Conservation (phyloP, 2,329 filamentous ascomycete species). For the Aspergillus luchuensis region DNA sequence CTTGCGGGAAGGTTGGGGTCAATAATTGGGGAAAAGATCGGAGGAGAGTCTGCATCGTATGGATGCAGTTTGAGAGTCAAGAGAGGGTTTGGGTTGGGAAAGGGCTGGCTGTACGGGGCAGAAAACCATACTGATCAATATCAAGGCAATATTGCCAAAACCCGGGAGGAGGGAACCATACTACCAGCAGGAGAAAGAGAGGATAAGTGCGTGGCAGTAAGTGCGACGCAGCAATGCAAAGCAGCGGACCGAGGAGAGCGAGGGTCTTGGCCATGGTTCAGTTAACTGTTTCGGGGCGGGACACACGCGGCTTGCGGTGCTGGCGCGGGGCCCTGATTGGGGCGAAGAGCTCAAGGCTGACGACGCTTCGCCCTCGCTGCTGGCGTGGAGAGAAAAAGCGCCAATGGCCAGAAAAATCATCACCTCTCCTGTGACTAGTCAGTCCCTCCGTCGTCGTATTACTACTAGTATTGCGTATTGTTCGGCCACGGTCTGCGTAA, state of each 20-base stretch:
- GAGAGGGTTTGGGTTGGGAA: no score
- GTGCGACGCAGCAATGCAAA: neutral
- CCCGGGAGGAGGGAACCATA: neutral
- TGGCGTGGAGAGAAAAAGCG: constrained; percentile 22
- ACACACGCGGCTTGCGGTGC: constrained; percentile 41
- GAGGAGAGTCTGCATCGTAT: neutral
- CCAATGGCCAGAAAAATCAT: constrained; percentile 17
- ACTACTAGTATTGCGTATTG: constrained; percentile 2
- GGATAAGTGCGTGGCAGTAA: neutral
- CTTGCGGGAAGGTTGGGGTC: neutral
- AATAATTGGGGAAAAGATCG: neutral
- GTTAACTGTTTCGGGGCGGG: constrained; percentile 31
- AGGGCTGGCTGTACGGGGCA: no score
- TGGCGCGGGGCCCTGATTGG: constrained; percentile 38
- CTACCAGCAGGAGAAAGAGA: neutral
- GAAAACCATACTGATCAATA: no score
- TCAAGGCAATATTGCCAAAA: neutral
- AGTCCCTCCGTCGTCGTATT: constrained; percentile 15
- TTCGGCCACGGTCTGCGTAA: neutral
- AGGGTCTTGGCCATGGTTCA: constrained; percentile 34
- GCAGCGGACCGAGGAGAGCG: constrained; percentile 14
- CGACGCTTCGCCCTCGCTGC: constrained; percentile 35
- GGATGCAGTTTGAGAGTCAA: neutral
- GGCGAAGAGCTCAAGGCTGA: constrained; percentile 36
- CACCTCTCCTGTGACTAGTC: constrained; percentile 13